Base-by-base conservation (phyloP, 257 asterid genomes). In the Plectranthus barbatus region DNA sequence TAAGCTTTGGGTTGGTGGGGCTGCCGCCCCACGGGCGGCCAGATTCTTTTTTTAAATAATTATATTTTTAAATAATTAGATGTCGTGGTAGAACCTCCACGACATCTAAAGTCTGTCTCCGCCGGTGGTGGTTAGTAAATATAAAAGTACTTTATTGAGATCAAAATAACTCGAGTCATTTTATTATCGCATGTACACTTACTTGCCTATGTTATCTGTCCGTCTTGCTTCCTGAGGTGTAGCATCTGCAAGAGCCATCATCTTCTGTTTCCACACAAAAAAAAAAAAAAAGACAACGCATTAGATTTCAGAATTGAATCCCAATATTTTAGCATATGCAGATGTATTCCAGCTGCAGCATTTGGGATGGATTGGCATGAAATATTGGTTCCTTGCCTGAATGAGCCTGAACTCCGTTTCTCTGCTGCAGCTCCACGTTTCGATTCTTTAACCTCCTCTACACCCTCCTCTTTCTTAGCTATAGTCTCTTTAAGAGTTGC, bases 401-500 rank as follows among this genome's bases (percentile, higher is more conserved):
- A 67, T 63, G 87, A 75, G 69, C 41, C 66, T 9, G 72, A 19
- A 33, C 67, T 40, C 5, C 72, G 66, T 50, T 60, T 68, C 48
- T 59, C 74, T 40, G 33, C 39, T 6, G 61, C 13, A 39, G 60
- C 66, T 37, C 59, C 75, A 52, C 41, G 66, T 71, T 79, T 81
- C 4, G 72, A 62, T 72, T 78, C 90, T 74, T 78, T 81, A 56
- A 60, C 67, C 69, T 80, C 72, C 77, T 82, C 97, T 34, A 85
- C 77, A 82, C 87, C 90, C 71, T 87, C 97, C 40, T 93, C 96
- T 74, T 84, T 93, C 87, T 81, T 84, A 0, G 94, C 95, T 51
- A 93, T 78, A 10, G 86, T 70, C 67, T 93, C 96, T 70, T 87
- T 93, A 49, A 93, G 96, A 44, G 94, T 76, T 21, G 92, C 82